These are phyloP conservation scores for Lentinula guzmanii DNA, from an alignment of 768 basidiomycete genomes.

Conservation along the genomic window DNA sequence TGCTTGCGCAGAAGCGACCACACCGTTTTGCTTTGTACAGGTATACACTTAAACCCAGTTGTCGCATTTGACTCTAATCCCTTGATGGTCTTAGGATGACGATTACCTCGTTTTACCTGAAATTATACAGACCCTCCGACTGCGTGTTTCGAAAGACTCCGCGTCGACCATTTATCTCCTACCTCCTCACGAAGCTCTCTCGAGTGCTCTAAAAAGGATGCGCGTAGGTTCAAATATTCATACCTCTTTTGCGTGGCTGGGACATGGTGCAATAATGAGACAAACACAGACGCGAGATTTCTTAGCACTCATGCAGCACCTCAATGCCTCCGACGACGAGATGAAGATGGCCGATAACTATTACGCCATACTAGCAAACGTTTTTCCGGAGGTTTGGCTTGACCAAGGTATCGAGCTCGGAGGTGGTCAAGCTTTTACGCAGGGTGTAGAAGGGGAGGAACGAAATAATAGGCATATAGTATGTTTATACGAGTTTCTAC, in stretches of 20 bases:
- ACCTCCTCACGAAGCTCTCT: constrained; percentile 57
- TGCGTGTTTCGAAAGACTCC: constrained; percentile 25
- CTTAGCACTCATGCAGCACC: constrained; percentile 35
- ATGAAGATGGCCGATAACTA: constrained; percentile 69
- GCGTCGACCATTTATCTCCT: constrained; percentile 42
- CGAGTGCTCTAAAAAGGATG: constrained; percentile 42
- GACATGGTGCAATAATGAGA: constrained; percentile 53
- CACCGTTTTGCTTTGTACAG: constrained; percentile 60
- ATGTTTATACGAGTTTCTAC: constrained; percentile 17
- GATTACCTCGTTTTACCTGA: constrained; percentile 59
- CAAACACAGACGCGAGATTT: constrained; percentile 39
- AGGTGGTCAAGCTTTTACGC: constrained; percentile 58
- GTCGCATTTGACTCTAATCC: constrained; percentile 2
- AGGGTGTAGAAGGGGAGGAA: constrained; percentile 49
- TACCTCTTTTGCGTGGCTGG: constrained; percentile 62
- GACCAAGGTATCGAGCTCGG: constrained; percentile 56
- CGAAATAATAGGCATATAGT: constrained; percentile 58
- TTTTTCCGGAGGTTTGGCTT: constrained; percentile 55
- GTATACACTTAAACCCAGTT: constrained; percentile 19
- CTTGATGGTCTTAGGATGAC: constrained; percentile 45
- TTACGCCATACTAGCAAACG: constrained; percentile 53
- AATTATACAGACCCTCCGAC: constrained; percentile 44
- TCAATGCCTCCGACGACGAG: constrained; percentile 43
- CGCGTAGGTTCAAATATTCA: constrained; percentile 31
- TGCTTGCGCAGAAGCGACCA: constrained; percentile 36